Evolutionary conservation across 257 asterid genomes (phyloP), one percentile per base, ranked within the genome.

Genomic region (Nicotiana sylvestris): DNA sequence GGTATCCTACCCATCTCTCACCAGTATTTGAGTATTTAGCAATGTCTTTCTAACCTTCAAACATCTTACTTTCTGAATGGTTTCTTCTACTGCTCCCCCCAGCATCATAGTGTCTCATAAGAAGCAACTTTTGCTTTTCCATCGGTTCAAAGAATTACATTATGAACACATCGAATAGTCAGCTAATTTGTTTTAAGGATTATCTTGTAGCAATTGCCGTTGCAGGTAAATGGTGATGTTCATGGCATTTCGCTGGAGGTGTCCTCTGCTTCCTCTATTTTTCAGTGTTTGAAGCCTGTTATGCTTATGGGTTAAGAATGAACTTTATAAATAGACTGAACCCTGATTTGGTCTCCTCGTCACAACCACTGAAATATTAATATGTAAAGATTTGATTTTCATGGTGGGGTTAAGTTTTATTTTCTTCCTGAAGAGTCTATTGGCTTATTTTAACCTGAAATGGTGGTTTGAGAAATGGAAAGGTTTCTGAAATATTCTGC

Each of bases 141-240:
- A 56, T 13, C 57, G n/a, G 80, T 32, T 64, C 69, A 66, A 43
- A 57, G 81, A 27, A 32, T 78, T 17, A 49, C 17, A 9, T 12
- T 25, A 69, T 74, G 53, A 80, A 70, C 56, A 69, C 66, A 51
- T 49, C 64, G 17, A 18, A 32, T 81, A 66, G 81, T 76, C 81
- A 33, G 85, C 91, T 87, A 81, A 89, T 90, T 65, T 33, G 49
- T 85, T 58, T 81, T 81, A 76, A 82, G 86, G 81, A 82, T 86
- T 87, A 69, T 81, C 78, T 80, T 82, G 76, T 83, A 62, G 80
- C 86, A 82, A 85, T 85, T 86, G 78, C 64, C 85, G 65, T 80
- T 87, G 91, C 94, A 91, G 92, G 91, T 82, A 69, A 43, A 72
- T 74, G 86, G 87, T 49, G 51, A 72, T 79, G 86, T 85, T 85